Conservation (phyloP, 75 land plant species). For the Picea sitchensis region DNA sequence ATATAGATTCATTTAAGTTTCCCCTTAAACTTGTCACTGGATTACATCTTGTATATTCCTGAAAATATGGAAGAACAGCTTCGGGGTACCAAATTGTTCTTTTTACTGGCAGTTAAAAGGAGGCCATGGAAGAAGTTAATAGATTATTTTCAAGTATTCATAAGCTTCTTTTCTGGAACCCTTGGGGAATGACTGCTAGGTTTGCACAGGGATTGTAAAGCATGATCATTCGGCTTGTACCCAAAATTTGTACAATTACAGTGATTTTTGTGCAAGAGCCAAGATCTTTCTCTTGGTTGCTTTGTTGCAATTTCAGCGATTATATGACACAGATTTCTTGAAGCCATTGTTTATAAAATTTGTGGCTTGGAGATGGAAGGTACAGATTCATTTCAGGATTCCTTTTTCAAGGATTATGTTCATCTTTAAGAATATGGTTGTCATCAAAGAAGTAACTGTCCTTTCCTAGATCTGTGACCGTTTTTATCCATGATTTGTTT, state of each 20-base stretch:
- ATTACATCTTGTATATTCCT: conserved; percentile 12
- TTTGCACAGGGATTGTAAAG: background rate
- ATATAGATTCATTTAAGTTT: conserved; percentile 1
- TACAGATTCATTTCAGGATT: too few relatives aligned
- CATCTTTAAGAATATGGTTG: too few relatives aligned
- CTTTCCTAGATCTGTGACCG: too few relatives aligned
- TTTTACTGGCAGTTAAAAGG: conserved; percentile 2
- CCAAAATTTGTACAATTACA: conserved; percentile 11
- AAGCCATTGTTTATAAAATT: background rate
- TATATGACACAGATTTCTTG: background rate
- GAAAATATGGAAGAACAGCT: background rate
- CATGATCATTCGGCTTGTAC: conserved; percentile 9
- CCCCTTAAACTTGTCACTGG: conserved; percentile 3
- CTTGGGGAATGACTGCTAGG: conserved; percentile 2
- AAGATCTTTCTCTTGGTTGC: background rate
- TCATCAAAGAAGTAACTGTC: too few relatives aligned
- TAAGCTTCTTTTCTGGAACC: conserved; percentile 3
- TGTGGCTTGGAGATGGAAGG: too few relatives aligned
- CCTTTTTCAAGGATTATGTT: too few relatives aligned
- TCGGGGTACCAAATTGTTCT: background rate
- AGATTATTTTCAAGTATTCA: conserved; percentile 2
- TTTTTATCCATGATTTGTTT: too few relatives aligned
- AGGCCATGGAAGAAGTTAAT: background rate
- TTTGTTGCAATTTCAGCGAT: background rate
- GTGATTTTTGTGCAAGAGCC: background rate